phyloP scores from a whole-genome alignment of 2,329 filamentous ascomycete species.

The Neophaeococcomyces aloes region DNA sequence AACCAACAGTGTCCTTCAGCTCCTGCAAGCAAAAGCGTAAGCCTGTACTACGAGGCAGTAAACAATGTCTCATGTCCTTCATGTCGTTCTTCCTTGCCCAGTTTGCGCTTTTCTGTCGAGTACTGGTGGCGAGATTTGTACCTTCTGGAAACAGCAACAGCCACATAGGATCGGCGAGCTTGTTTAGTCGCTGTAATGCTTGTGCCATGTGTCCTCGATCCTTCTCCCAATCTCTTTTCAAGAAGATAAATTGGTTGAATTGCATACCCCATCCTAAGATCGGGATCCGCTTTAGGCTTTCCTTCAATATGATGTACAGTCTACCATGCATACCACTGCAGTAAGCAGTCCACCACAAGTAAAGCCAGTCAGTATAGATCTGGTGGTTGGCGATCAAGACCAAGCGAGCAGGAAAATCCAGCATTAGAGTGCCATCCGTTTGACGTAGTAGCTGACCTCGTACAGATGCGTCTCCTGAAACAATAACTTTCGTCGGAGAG shows the following conservation, averaged over 20 bases:
- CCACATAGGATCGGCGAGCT: slow-evolving; percentile 65
- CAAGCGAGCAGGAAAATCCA: slow-evolving; percentile 69
- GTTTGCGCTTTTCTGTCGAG: slow-evolving; percentile 56
- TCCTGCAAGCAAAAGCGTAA: slow-evolving; percentile 70
- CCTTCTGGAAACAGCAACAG: slow-evolving; percentile 79
- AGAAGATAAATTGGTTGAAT: slow-evolving; percentile 83
- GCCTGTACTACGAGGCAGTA: slow-evolving; percentile 72
- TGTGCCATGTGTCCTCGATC: slow-evolving; percentile 67
- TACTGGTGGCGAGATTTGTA: slow-evolving; percentile 66
- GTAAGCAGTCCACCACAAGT: slow-evolving; percentile 90
- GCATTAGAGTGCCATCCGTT: slow-evolving; percentile 62
- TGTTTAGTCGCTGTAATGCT: slow-evolving; percentile 60
- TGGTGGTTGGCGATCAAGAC: slow-evolving; percentile 83
- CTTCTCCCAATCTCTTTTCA: slow-evolving; percentile 77
- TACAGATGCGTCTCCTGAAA: slow-evolving; percentile 74
- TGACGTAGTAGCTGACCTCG: slow-evolving; percentile 61
- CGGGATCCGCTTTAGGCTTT: slow-evolving; percentile 72
- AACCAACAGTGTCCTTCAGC: slow-evolving; percentile 63
- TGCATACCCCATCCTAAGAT: slow-evolving; percentile 71
- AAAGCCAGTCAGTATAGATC: slow-evolving; percentile 85
- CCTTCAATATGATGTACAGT: slow-evolving; percentile 82
- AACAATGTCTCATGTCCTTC: slow-evolving; percentile 60
- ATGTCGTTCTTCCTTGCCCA: slow-evolving; percentile 71
- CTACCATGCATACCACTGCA: slow-evolving; percentile 74
- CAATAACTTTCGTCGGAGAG: slow-evolving; percentile 70